A percentile compares a stretch with the other conserved stretches of the same genome.
Conservation (phyloP, 2,329 filamentous ascomycete genomes). For the Aaosphaeria arxii region DNA sequence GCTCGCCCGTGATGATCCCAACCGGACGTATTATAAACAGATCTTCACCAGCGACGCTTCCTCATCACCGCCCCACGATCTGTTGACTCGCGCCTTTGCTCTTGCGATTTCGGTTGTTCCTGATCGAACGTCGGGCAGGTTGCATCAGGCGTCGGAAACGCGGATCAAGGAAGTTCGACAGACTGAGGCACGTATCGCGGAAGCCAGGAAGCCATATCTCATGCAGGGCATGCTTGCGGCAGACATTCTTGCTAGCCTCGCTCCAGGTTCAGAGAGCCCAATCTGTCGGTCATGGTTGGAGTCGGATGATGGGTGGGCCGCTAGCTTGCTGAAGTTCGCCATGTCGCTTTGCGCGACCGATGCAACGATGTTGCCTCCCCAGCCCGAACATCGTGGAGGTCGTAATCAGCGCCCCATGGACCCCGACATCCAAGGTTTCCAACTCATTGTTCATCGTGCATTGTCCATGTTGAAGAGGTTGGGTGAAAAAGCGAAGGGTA, state of each 20-base stretch:
- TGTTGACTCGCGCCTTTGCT: slow-evolving; percentile 83
- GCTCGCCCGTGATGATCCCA: slow-evolving; percentile 88
- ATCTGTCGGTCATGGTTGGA: slow-evolving; percentile 78
- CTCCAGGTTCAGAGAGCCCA: slow-evolving; percentile 66
- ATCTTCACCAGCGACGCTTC: slow-evolving; percentile 74
- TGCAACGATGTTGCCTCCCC: slow-evolving; percentile 22
- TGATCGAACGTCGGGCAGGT: slow-evolving; percentile 58
- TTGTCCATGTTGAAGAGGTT: slow-evolving; percentile 47
- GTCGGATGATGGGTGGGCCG: slow-evolving; percentile 78
- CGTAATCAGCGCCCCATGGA: slow-evolving; percentile 32
- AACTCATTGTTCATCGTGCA: slow-evolving; percentile 43
- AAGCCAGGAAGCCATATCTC: slow-evolving; percentile 80
- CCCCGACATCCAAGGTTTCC: slow-evolving; percentile 34
- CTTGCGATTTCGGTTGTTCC: slow-evolving; percentile 84
- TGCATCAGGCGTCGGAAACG: slow-evolving; percentile 39
- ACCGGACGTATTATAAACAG: slow-evolving; percentile 76
- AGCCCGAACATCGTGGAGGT: slow-evolving; percentile 15
- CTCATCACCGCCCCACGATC: slow-evolving; percentile 65
- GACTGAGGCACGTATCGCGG: slow-evolving; percentile 61
- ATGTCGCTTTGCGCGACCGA: slow-evolving; percentile 56
- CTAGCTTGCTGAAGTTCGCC: slow-evolving; percentile 73
- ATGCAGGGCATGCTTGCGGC: slow-evolving; percentile 91
- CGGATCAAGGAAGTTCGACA: slow-evolving; percentile 40
- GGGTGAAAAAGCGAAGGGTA: slow-evolving; percentile 42
- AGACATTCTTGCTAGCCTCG: slow-evolving; percentile 78